Conservation (phyloP, 441 rosid species). For the Pelargonium myrrhifolium region DNA sequence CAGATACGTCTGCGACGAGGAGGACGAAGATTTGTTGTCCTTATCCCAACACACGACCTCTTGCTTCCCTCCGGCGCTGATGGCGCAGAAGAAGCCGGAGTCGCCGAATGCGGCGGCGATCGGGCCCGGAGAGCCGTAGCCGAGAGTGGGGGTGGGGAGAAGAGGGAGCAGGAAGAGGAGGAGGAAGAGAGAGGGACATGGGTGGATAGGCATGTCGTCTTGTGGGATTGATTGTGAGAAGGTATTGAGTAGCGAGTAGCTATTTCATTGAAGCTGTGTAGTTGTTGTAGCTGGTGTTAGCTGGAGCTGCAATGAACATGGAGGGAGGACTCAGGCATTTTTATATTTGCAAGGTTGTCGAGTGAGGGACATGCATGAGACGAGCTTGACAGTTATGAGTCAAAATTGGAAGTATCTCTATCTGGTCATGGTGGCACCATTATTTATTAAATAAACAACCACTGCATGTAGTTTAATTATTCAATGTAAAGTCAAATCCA, state of each 20-base stretch:
- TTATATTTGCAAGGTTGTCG: not conserved
- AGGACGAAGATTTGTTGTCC: slow-evolving; percentile 24
- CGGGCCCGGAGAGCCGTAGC: slow-evolving; percentile 23
- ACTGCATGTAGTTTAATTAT: too few species aligned
- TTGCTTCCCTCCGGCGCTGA: slow-evolving; percentile 44
- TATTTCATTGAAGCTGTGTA: too few species aligned
- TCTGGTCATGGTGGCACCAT: not conserved
- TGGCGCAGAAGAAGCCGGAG: slow-evolving; percentile 48
- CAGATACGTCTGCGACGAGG: slow-evolving; percentile 18
- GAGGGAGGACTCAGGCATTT: slow-evolving; percentile 19
- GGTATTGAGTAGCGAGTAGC: not conserved
- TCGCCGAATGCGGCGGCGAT: slow-evolving; percentile 34
- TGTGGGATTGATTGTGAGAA: not conserved
- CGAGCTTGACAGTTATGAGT: slow-evolving; percentile 18
- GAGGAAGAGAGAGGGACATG: not conserved
- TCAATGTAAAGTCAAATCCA: too few species aligned
- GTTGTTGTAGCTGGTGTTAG: not conserved
- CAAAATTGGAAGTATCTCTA: slow-evolving; percentile 15
- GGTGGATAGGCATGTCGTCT: slow-evolving; percentile 18
- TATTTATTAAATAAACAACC: too few species aligned
- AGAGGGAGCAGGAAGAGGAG: slow-evolving; percentile 6
- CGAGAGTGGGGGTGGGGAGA: slow-evolving; percentile 9
- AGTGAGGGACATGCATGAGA: not conserved
- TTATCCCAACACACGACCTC: slow-evolving; percentile 47
- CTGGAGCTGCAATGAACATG: slow-evolving; percentile 3